Evolutionary conservation across 75 land plant species (phyloP).

Genomic region (Pinus taeda): DNA sequence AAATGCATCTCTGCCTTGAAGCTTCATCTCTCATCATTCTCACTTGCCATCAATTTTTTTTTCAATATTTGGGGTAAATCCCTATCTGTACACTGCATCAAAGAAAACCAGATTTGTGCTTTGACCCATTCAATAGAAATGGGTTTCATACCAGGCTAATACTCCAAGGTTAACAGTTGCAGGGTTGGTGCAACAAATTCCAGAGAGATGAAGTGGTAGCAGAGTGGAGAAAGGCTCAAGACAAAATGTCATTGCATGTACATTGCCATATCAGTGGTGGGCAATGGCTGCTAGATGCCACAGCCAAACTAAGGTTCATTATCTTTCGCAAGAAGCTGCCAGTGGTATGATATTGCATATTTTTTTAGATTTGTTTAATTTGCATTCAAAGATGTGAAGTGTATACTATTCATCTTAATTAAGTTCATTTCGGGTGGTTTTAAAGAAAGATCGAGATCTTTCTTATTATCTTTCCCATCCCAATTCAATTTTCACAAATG

Average conservation of each 20-base stretch:
- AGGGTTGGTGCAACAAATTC: constrained; percentile 78
- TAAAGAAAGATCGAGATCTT: too few species aligned
- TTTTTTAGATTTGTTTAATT: too few species aligned
- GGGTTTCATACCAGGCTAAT: neutral
- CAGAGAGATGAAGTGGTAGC: constrained; percentile 83
- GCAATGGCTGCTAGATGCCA: constrained; percentile 43
- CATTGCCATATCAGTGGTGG: constrained; percentile 89
- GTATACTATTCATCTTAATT: too few species aligned
- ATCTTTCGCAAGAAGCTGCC: constrained; percentile 89
- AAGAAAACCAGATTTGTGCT: neutral
- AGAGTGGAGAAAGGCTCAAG: constrained; percentile 75
- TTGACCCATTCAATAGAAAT: too few species aligned
- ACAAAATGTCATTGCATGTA: constrained; percentile 66
- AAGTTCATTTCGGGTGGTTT: too few species aligned
- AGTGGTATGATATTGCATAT: constrained; percentile 29
- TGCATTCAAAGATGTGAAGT: too few species aligned
- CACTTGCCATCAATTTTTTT: neutral
- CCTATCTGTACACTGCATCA: neutral
- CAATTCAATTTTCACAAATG: too few species aligned
- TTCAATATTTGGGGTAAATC: neutral
- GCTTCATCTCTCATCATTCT: too few species aligned
- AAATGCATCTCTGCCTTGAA: neutral
- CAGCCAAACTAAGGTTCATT: constrained; percentile 73
- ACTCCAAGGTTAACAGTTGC: constrained; percentile 44
- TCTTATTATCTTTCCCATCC: too few species aligned